Percentiles rank a stretch among this genome's conserved stretches.
Evolutionary conservation across 768 basidiomycete species (phyloP).

Genomic region (Rhizopogon rudus): DNA sequence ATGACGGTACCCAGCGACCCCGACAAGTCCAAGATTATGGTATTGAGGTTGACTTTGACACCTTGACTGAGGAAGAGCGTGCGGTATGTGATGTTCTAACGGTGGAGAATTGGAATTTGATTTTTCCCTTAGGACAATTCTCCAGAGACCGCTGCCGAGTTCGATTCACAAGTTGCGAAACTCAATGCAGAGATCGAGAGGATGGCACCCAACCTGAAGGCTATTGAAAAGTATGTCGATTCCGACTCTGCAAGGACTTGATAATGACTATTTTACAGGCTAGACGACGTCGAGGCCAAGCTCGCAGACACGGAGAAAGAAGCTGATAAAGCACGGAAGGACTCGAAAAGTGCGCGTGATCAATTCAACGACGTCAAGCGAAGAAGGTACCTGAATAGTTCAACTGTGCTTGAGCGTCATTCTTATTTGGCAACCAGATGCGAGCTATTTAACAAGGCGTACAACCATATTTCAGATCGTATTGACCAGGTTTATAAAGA

Average conservation of each 20-base stretch:
- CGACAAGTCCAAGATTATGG: conserved; percentile 78
- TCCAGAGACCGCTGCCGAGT: conserved; percentile 57
- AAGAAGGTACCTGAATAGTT: conserved; percentile 48
- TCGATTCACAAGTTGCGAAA: conserved; percentile 70
- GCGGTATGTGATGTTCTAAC: conserved; percentile 38
- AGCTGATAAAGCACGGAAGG: conserved; percentile 87
- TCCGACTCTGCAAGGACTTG: background rate
- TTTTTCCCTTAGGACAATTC: conserved; percentile 46
- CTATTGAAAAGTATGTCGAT: conserved; percentile 70
- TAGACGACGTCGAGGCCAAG: conserved; percentile 82
- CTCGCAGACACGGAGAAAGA: conserved; percentile 88
- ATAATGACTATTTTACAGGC: conserved; percentile 31
- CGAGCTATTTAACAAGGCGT: conserved; percentile 93
- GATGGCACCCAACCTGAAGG: conserved; percentile 97
- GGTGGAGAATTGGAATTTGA: background rate
- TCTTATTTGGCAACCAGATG: conserved; percentile 31
- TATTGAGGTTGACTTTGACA: conserved; percentile 82
- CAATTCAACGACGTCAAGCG: conserved; percentile 86
- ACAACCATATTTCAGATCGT: conserved; percentile 89
- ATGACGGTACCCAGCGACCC: conserved; percentile 70
- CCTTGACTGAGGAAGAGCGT: conserved; percentile 69
- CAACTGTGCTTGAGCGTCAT: background rate
- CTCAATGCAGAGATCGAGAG: conserved; percentile 79
- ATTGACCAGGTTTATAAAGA: conserved; percentile 98
- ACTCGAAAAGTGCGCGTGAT: conserved; percentile 87